phyloP scores from a whole-genome alignment of 2,329 filamentous ascomycete species.

The Trichoderma oligosporum region DNA sequence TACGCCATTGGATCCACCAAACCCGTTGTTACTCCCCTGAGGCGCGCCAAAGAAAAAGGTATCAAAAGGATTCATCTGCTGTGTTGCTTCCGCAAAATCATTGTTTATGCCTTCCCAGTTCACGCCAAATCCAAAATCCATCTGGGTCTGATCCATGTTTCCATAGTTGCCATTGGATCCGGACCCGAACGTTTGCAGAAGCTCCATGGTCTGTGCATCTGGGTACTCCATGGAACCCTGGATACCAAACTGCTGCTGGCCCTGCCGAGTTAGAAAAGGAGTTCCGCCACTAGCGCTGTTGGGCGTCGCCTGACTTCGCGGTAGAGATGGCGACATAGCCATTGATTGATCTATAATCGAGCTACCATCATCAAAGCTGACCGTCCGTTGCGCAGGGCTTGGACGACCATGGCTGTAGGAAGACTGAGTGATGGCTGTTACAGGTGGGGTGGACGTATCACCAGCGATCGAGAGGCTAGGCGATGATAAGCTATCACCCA shows the following conservation, averaged over 20 bases:
- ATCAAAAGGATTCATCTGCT: slow-evolving; percentile 66
- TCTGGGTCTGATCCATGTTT: slow-evolving; percentile 44
- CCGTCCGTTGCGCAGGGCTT: slow-evolving; percentile 30
- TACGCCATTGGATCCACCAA: slow-evolving; percentile 22
- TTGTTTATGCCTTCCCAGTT: slow-evolving; percentile 61
- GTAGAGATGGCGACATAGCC: slow-evolving; percentile 43
- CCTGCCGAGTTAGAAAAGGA: slow-evolving; percentile 14
- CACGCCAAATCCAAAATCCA: slow-evolving; percentile 65
- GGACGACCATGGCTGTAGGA: slow-evolving; percentile 28
- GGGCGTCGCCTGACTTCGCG: slow-evolving; percentile 37
- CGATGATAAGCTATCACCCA: slow-evolving; percentile 42
- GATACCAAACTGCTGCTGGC: slow-evolving; percentile 32
- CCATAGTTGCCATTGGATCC: slow-evolving; percentile 32
- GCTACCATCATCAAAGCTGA: slow-evolving; percentile 29
- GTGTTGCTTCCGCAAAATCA: slow-evolving; percentile 57
- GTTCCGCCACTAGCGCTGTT: slow-evolving; percentile 29
- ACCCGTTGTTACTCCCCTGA: slow-evolving; percentile 31
- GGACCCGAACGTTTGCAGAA: slow-evolving; percentile 45
- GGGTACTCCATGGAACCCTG: slow-evolving; percentile 39
- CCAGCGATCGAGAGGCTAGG: slow-evolving; percentile 38
- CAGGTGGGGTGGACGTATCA: slow-evolving; percentile 39
- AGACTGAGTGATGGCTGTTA: slow-evolving; percentile 34
- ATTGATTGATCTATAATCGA: slow-evolving; percentile 41
- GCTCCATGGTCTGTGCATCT: slow-evolving; percentile 53
- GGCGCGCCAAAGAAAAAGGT: slow-evolving; percentile 67